phyloP scores from a whole-genome alignment of 1,284 basidiomycete genomes.

The Athelia sp. region DNA sequence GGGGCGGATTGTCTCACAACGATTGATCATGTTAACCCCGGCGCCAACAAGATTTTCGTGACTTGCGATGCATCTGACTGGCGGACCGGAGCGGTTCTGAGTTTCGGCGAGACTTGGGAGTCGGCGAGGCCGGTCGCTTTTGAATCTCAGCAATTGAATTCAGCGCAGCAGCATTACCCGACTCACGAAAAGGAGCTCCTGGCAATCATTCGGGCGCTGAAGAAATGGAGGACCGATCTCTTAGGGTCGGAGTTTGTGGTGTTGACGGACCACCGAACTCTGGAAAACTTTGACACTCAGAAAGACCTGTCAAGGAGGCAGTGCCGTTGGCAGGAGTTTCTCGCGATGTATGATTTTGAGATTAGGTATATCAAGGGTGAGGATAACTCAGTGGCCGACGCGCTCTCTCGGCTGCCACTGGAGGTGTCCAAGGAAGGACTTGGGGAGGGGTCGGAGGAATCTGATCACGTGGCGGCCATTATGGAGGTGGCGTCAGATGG shows the following conservation, averaged over 20 bases:
- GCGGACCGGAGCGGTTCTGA: conserved; percentile 18
- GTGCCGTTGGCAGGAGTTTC: conserved; percentile 15
- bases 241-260: conserved; percentile 16
- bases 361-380: conserved; percentile 17
- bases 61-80: conserved; percentile 18
- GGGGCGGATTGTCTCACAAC: no score
- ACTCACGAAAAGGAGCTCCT: no score
- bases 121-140: conserved; percentile 13
- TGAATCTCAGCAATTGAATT: conserved; percentile 9
- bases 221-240: conserved; percentile 13
- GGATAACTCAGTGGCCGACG: conserved; percentile 15
- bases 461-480: no score
- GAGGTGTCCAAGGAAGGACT: no score
- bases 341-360: conserved; percentile 17
- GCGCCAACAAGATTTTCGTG: conserved; percentile 20
- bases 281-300: conserved; percentile 16
- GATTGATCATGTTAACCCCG: no score
- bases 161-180: conserved; percentile 9
- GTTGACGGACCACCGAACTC: conserved; percentile 9
- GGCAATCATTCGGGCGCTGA: conserved; percentile 12
- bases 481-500: no score
- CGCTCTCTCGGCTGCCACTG: conserved; percentile 5
- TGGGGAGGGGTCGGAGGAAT: no score
- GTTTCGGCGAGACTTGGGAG: conserved; percentile 12
- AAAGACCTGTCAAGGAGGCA: conserved; percentile 17